Conservation (phyloP, 768 basidiomycete species). For the Obba rivulosa region DNA sequence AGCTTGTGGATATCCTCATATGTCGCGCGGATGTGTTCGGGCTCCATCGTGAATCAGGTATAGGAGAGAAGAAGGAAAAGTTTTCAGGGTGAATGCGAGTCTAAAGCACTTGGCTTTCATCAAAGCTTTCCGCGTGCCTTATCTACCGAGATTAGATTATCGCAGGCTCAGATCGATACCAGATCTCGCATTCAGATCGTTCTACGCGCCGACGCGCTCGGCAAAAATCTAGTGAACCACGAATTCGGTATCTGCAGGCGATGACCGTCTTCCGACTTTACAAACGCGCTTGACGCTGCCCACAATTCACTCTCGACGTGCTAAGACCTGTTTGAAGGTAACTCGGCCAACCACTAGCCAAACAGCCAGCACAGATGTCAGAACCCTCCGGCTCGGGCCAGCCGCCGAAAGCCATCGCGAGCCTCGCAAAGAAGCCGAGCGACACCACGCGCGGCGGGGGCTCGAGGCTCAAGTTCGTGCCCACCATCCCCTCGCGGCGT, state of each 20-base stretch:
- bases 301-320: no score
- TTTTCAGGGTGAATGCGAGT: background rate
- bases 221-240: no score
- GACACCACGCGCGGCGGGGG: conserved; percentile 73
- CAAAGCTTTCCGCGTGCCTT: background rate
- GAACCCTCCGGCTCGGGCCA: conserved; percentile 5
- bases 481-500: conserved; percentile 67
- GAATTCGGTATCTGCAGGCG: no score
- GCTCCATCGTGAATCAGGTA: conserved; percentile 12
- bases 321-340: no score
- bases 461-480: conserved; percentile 77
- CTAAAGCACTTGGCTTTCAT: background rate
- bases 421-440: conserved; percentile 62
- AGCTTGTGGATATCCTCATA: conserved; percentile 94
- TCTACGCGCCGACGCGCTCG: no score
- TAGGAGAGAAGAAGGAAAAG: background rate
- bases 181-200: no score
- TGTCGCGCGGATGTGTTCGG: conserved; percentile 65
- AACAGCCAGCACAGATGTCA: background rate
- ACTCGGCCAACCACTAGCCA: background rate
- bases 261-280: no score
- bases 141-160: no score
- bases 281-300: no score
- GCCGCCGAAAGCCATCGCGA: conserved; percentile 64
- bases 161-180: no score